A percentile compares a stretch with the other conserved stretches of the same genome.
Evolutionary conservation across 306 rosid genomes (phyloP).

Genomic region (Quercus dentata): DNA sequence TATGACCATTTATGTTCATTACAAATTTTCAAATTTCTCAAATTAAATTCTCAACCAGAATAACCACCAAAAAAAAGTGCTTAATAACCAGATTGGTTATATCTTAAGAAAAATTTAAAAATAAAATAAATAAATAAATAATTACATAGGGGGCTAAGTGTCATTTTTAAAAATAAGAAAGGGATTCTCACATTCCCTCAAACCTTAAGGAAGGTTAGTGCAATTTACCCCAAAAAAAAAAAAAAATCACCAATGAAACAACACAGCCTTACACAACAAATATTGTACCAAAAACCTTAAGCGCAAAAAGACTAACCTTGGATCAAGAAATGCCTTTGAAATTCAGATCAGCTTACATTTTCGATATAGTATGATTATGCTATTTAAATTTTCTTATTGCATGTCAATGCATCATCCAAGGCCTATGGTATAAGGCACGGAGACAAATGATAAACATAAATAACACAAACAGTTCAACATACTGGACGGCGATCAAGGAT

Average conservation of each 20-base stretch:
- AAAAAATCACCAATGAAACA: neutral
- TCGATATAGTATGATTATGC: neutral
- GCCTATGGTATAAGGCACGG: neutral
- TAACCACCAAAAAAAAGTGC: too few species aligned
- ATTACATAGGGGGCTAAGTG: too few species aligned
- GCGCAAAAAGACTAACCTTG: neutral
- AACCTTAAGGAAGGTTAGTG: too few species aligned
- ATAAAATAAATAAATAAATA: too few species aligned
- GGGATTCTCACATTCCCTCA: too few species aligned
- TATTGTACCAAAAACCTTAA: neutral
- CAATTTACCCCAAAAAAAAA: neutral
- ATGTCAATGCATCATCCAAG: neutral
- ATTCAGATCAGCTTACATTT: neutral
- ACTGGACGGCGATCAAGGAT: slow-evolving; percentile 93
- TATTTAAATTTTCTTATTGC: neutral
- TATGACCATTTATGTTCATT: too few species aligned
- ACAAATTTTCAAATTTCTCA: too few species aligned
- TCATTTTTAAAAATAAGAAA: too few species aligned
- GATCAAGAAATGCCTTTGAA: neutral
- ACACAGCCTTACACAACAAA: neutral
- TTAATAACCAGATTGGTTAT: too few species aligned
- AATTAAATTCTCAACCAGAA: too few species aligned
- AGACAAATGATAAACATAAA: neutral
- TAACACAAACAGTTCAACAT: slow-evolving; percentile 17
- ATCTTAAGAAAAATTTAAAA: too few species aligned